Evolutionary conservation across 116 monocot genomes (phyloP).

Genomic region (Zostera marina): DNA sequence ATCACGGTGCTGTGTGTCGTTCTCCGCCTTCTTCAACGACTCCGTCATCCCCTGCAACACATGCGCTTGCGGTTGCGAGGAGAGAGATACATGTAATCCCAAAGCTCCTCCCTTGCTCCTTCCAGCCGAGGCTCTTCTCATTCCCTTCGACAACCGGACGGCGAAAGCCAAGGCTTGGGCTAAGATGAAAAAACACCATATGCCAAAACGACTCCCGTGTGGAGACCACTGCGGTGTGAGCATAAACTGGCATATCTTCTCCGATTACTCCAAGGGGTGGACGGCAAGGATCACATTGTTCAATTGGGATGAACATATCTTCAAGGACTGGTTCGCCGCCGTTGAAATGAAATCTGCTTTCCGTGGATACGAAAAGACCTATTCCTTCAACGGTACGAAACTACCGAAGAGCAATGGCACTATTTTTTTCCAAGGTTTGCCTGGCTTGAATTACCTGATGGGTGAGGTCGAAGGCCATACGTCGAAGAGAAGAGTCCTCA

Average conservation of each 20-base stretch:
- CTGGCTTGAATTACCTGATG: conserved; percentile 54
- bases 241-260: conserved; percentile 81
- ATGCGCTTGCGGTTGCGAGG: conserved; percentile 78
- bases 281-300: conserved; percentile 76
- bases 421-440: conserved; percentile 63
- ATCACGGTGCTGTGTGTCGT: conserved; percentile 80
- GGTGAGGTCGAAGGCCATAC: conserved; percentile 33
- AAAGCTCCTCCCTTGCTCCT: conserved; percentile 45
- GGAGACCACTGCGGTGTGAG: conserved; percentile 80
- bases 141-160: conserved; percentile 70
- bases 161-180: conserved; percentile 87
- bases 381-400: conserved; percentile 88
- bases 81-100: conserved; percentile 27
- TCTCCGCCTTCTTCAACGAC: conserved; percentile 88
- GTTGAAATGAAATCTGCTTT: conserved; percentile 23
- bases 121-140: conserved; percentile 70
- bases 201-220: conserved; percentile 49
- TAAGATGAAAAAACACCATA: conserved; percentile 33
- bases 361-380: conserved; percentile 62
- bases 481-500: too few relatives aligned
- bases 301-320: conserved; percentile 80
- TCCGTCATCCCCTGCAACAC: conserved; percentile 82
- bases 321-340: conserved; percentile 88
- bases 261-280: conserved; percentile 68
- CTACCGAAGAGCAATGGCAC: conserved; percentile 26